Conservation (phyloP, 176 grass and related monocot genomes). For the Oryza glaberrima region DNA sequence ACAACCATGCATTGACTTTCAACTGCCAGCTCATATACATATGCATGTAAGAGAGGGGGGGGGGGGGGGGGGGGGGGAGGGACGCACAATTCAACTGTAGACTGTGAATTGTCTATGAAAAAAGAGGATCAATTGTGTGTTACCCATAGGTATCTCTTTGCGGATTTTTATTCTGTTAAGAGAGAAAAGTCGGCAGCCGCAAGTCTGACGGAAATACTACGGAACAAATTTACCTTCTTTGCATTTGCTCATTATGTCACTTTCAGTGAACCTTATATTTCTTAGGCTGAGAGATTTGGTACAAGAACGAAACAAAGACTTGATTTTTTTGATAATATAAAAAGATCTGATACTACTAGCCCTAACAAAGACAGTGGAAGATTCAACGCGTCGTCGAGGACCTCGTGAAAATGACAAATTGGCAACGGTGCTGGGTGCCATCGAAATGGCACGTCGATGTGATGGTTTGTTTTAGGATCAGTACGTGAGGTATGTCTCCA, state of each 20-base stretch:
- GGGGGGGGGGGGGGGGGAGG: too few species aligned
- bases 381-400: neutral
- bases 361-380: neutral
- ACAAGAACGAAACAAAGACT: neutral
- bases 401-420: constrained; percentile 5
- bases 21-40: neutral
- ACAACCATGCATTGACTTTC: neutral
- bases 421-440: neutral
- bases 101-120: too few species aligned
- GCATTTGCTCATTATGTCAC: neutral
- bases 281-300: neutral
- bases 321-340: too few species aligned
- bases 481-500: neutral
- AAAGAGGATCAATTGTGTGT: neutral
- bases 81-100: neutral
- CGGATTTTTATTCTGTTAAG: neutral
- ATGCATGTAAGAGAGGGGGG: neutral
- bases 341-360: neutral
- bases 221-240: too few species aligned
- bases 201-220: neutral
- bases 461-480: neutral
- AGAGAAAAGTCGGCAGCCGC: neutral
- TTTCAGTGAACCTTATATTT: neutral
- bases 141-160: neutral
- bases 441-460: constrained; percentile 5